A percentile compares a stretch with the other conserved stretches of the same genome.
Evolutionary conservation across 805 yeast species (phyloP).

Genomic region (Hanseniaspora meyeri): DNA sequence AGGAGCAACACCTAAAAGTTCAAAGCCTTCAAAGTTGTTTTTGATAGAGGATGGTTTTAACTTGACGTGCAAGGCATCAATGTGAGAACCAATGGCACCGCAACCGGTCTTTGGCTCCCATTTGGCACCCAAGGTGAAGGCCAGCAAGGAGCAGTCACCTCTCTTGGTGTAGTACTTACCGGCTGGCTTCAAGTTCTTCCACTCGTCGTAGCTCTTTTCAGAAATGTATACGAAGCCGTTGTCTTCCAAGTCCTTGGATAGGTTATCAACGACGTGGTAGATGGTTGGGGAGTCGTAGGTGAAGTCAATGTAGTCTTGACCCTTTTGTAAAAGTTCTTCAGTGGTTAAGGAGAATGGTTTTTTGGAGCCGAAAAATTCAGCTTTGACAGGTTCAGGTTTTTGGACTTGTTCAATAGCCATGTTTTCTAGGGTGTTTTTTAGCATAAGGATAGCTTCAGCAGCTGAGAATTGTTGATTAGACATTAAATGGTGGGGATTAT

Average conservation of each 20-base stretch:
- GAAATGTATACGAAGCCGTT: constrained; percentile 55
- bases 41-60: constrained; percentile 64
- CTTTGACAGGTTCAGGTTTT: neutral
- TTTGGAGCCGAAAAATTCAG: constrained; percentile 6
- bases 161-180: constrained; percentile 58
- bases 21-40: constrained; percentile 55
- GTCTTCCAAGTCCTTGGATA: constrained; percentile 36
- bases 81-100: constrained; percentile 63
- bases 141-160: constrained; percentile 55
- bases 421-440: constrained; percentile 22
- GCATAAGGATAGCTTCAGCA: constrained; percentile 18
- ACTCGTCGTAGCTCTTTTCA: constrained; percentile 38
- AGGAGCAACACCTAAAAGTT: constrained; percentile 70
- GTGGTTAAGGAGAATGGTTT: constrained; percentile 10
- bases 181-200: constrained; percentile 25
- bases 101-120: constrained; percentile 57
- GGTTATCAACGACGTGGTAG: constrained; percentile 52
- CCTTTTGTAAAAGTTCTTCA: constrained; percentile 24
- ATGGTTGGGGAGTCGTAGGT: constrained; percentile 64
- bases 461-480: neutral
- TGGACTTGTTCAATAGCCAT: constrained; percentile 16
- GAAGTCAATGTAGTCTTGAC: constrained; percentile 53
- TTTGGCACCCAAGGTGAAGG: constrained; percentile 54
- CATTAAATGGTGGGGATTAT: neutral
- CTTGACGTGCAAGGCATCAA: constrained; percentile 56